Percentiles rank a stretch among this genome's conserved stretches.
Conservation (phyloP, 306 rosid genomes). For the Pterocarpus santalinus region DNA sequence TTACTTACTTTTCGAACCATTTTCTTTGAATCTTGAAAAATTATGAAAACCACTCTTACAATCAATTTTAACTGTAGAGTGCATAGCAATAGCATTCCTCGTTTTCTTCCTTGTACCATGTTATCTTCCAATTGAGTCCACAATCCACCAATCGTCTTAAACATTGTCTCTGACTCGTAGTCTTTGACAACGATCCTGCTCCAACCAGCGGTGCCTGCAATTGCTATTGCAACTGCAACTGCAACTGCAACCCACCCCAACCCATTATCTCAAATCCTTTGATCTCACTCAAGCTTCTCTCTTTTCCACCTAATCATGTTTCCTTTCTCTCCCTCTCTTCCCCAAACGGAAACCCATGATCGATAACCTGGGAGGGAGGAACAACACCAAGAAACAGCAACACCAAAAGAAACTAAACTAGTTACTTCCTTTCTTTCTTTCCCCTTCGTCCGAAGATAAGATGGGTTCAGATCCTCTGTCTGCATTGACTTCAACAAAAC, state of each 20-base stretch:
- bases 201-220: neutral
- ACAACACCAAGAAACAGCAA: neutral
- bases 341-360: neutral
- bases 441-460: neutral
- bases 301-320: neutral
- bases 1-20: too few relatives aligned
- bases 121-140: slow-evolving; percentile 9
- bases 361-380: slow-evolving; percentile 3
- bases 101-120: neutral
- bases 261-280: neutral
- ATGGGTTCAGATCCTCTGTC: slow-evolving; percentile 73
- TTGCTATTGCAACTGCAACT: neutral
- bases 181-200: slow-evolving; percentile 25
- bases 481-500: slow-evolving; percentile 51
- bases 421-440: too few relatives aligned
- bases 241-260: neutral
- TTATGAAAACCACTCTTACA: too few relatives aligned
- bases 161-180: neutral
- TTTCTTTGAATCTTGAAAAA: too few relatives aligned
- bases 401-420: neutral
- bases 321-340: neutral
- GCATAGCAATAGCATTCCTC: too few relatives aligned
- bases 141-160: neutral
- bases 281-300: slow-evolving; percentile 37
- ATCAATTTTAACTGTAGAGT: too few relatives aligned